Base-by-base conservation (phyloP, 768 basidiomycete species). In the Phlebiopsis flavidoalba region DNA sequence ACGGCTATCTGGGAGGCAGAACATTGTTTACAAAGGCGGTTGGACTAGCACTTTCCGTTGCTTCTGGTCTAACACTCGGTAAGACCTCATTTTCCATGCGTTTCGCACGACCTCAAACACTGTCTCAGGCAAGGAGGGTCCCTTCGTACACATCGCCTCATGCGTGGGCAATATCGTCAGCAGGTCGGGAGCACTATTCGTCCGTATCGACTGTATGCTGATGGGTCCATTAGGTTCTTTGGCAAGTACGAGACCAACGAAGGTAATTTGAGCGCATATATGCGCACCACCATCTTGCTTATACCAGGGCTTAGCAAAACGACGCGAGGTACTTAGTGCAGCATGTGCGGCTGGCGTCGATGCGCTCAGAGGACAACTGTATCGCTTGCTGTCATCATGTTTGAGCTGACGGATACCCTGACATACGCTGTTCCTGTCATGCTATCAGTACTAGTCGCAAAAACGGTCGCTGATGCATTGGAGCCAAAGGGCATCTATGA, bases 401-500 rank as follows among this genome's bases (percentile, higher is more conserved):
- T 98, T 69, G 96, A 98, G 69, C 60, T 64, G 12, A 96, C 96
- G 3, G 90, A 93, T 65, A 93, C 93, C 1, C 76, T 99, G 64
- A 94, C 91, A 2, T 98, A 98, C 73, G 89, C 86, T 12, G 89
- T 93, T 7, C 93, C 93, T 15, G 85, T 95, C 60, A 95, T 95
- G 93, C 74, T 95, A 47, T 78, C 86, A 15, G 84, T 99, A 15
- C 82, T 98, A 21, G 89, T 95, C 17, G 92, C 92, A 22, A 96
- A 95, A 77, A 93, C 91, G 0, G 84, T 93, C 0, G 93, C 93
- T 8, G 93, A 95, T 70, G 86, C 86, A 1, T 72, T 97, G 59
- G 91, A 95, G 71, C 91, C 91, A 2, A 93, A 95, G 69, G 95
- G 95, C 8, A 98, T 99, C 58, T 99, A 98, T 70, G 97, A 99